phyloP scores from a whole-genome alignment of 805 yeast genomes.

The Hanseniaspora opuntiae region DNA sequence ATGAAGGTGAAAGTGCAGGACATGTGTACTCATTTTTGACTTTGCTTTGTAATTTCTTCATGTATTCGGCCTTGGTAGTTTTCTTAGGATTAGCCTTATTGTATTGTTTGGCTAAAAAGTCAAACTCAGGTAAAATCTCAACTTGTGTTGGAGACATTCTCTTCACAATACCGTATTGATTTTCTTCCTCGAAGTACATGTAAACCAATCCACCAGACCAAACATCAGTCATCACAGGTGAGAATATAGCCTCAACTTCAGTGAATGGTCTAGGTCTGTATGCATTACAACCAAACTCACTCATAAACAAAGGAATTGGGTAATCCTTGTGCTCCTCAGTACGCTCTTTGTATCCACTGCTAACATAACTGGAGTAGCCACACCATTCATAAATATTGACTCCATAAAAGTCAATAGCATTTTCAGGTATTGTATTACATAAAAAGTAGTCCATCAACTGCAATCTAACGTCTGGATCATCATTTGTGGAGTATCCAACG shows the following conservation, averaged over 20 bases:
- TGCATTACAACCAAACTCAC: constrained; percentile 68
- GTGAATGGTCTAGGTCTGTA: constrained; percentile 57
- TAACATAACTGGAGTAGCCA: constrained; percentile 46
- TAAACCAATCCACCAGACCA: constrained; percentile 83
- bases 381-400: constrained; percentile 85
- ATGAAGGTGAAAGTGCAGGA: constrained; percentile 36
- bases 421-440: constrained; percentile 46
- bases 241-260: constrained; percentile 53
- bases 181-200: constrained; percentile 69
- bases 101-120: constrained; percentile 42
- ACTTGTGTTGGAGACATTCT: constrained; percentile 32
- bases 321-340: constrained; percentile 49
- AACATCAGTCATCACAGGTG: constrained; percentile 54
- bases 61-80: constrained; percentile 23
- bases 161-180: constrained; percentile 58
- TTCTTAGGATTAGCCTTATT: constrained; percentile 35
- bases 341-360: constrained; percentile 54
- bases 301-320: constrained; percentile 63
- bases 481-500: constrained; percentile 87
- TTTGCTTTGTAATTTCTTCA: constrained; percentile 16
- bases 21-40: constrained; percentile 31
- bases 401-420: constrained; percentile 62
- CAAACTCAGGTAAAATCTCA: constrained; percentile 46
- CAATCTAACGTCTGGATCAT: constrained; percentile 68
- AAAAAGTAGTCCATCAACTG: constrained; percentile 71